Base-by-base conservation (phyloP, 2,329 filamentous ascomycete species). In the Albophoma yamanashiensis region DNA sequence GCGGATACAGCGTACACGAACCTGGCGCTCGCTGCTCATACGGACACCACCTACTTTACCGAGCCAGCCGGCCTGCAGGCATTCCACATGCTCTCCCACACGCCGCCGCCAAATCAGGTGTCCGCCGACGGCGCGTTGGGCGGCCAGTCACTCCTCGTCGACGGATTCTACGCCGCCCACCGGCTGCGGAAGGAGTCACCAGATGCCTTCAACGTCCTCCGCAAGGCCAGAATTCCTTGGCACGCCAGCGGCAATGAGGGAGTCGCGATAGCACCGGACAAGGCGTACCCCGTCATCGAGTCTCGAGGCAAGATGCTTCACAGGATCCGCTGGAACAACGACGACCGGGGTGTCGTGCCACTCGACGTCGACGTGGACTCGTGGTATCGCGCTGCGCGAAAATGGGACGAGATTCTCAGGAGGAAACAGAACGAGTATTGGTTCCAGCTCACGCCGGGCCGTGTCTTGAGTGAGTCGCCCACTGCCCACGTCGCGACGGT, bases 1-100 rank as follows among this genome's bases (percentile, higher is more conserved):
- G 92, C 92, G 64, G 92, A 96, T 69, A 95, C 90, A 1, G 92
- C 92, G 4, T 99, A 97, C 76, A 97, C 93, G 1, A 91, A 89
- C 67, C 80, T 94, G 57, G 86, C 87, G 1, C 82, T 99, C 3
- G 84, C 86, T 25, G 88, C 89, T 0, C 94, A 99, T 73, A 97
- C 93, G 1, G 94, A 99, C 75, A 97, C 85, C 8, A 96, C 93
- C 1, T 97, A 99, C 74, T 97, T 97, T 75, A 92, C 86, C 27
- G 93, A 97, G 64, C 93, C 94, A 0, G 87, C 90, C 2, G 91
- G 93, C 12, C 81, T 99, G 40, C 94, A 99, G 72, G 86, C 94
- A 34, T 95, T 99, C 73, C 94, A 99, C 70, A 79, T 97, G 55
- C 82, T 97, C 36, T 94, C 90, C 0, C 88, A 86, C 9, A 75